phyloP scores from a whole-genome alignment of 257 asterid species.

The Henckelia pumila region DNA sequence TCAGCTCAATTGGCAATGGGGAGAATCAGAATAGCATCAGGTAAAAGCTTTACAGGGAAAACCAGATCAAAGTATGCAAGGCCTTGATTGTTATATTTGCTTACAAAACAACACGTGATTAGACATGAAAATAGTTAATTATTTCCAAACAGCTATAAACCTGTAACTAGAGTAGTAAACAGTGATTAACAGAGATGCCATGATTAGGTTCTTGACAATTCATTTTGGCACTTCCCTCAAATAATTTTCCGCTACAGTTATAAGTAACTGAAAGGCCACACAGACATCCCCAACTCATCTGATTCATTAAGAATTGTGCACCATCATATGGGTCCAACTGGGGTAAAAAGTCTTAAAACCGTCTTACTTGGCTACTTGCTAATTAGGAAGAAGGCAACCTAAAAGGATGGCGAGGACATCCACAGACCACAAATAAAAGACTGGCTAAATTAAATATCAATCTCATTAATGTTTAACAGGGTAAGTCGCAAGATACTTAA shows the following conservation, averaged over 20 bases:
- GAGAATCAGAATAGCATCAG: neutral
- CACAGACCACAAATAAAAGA: neutral
- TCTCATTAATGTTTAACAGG: constrained; percentile 13
- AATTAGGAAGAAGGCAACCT: neutral
- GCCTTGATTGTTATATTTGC: neutral
- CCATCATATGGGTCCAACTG: neutral
- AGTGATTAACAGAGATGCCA: neutral
- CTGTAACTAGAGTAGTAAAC: neutral
- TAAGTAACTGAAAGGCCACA: neutral
- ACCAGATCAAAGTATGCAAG: neutral
- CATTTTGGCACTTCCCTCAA: neutral
- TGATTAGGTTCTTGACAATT: neutral
- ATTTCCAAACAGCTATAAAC: neutral
- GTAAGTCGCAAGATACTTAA: constrained; percentile 24
- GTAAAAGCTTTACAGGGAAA: neutral
- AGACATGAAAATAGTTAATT: neutral
- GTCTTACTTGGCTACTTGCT: neutral
- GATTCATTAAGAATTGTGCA: neutral
- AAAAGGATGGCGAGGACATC: neutral
- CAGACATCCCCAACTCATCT: neutral
- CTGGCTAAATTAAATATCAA: neutral
- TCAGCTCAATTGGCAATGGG: constrained; percentile 5
- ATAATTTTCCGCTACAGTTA: neutral
- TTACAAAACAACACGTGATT: neutral
- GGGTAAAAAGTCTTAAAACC: neutral